Evolutionary conservation across 2,329 filamentous ascomycete species (phyloP).

Genomic region (Thelonectria rubi): DNA sequence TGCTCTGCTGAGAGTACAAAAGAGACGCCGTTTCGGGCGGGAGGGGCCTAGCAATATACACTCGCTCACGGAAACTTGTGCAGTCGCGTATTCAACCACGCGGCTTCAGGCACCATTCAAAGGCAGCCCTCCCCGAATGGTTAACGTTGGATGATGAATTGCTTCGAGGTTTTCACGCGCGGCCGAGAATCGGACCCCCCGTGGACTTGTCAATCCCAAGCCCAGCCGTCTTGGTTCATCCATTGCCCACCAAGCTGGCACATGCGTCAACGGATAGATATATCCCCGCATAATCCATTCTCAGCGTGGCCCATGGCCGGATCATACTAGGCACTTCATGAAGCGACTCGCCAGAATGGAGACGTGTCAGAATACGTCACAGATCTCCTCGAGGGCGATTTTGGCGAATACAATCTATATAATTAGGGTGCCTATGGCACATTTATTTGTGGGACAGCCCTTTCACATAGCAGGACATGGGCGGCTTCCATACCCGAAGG

Average conservation of each 20-base stretch:
- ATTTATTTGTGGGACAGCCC: too few relatives aligned
- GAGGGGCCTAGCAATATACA: background rate
- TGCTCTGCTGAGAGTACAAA: background rate
- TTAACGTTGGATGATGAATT: background rate
- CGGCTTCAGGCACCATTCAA: background rate
- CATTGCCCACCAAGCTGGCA: slow-evolving; percentile 10
- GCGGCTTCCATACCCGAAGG: too few relatives aligned
- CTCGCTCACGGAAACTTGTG: background rate
- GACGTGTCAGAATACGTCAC: slow-evolving; percentile 8
- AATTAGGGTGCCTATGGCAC: background rate
- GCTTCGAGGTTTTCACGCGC: background rate
- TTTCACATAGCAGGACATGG: too few relatives aligned
- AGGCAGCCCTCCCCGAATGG: background rate
- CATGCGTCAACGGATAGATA: slow-evolving; percentile 38
- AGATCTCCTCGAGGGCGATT: slow-evolving; percentile 10
- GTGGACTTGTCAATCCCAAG: background rate
- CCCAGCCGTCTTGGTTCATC: background rate
- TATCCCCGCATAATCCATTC: slow-evolving; percentile 35
- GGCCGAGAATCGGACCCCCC: slow-evolving; percentile 3
- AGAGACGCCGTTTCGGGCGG: background rate
- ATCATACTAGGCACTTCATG: slow-evolving; percentile 1
- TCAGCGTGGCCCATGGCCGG: slow-evolving; percentile 18
- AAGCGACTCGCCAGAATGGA: background rate
- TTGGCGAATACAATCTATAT: slow-evolving; percentile 26
- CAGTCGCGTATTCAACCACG: background rate